Percentiles rank a stretch among this genome's conserved stretches.
Evolutionary conservation across 768 basidiomycete genomes (phyloP).

Genomic region (Lyophyllum semitale): DNA sequence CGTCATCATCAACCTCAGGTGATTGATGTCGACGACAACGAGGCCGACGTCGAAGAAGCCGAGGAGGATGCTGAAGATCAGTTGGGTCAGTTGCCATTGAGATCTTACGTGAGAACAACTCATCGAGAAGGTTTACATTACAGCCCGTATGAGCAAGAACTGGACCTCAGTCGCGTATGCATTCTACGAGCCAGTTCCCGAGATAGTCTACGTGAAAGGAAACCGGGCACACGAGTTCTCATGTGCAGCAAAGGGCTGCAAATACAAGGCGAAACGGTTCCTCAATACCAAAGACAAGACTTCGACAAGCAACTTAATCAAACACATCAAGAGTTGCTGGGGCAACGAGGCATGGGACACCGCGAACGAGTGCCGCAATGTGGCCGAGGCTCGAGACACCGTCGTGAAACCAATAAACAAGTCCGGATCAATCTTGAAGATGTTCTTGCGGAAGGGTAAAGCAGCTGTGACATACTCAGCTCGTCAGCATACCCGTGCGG

Average conservation of each 20-base stretch:
- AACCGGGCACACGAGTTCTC: neutral
- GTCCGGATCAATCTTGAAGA: too few relatives aligned
- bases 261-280: slow-evolving; percentile 2
- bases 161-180: neutral
- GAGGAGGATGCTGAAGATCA: neutral
- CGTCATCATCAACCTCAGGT: too few relatives aligned
- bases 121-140: neutral
- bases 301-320: slow-evolving; percentile 7
- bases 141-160: neutral
- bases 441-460: too few relatives aligned
- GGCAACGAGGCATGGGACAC: neutral
- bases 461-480: too few relatives aligned
- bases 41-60: neutral
- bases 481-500: too few relatives aligned
- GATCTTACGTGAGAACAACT: too few relatives aligned
- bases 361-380: neutral
- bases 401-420: too few relatives aligned
- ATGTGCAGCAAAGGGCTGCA: slow-evolving; percentile 9
- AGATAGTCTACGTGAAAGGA: neutral
- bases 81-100: neutral
- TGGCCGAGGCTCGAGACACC: neutral
- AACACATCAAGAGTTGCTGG: neutral
- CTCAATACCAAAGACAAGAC: slow-evolving; percentile 12
- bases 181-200: neutral
- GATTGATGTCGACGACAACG: neutral